Evolutionary conservation across 2,329 filamentous ascomycete genomes (phyloP).

Genomic region (Nannizzia gypsea): DNA sequence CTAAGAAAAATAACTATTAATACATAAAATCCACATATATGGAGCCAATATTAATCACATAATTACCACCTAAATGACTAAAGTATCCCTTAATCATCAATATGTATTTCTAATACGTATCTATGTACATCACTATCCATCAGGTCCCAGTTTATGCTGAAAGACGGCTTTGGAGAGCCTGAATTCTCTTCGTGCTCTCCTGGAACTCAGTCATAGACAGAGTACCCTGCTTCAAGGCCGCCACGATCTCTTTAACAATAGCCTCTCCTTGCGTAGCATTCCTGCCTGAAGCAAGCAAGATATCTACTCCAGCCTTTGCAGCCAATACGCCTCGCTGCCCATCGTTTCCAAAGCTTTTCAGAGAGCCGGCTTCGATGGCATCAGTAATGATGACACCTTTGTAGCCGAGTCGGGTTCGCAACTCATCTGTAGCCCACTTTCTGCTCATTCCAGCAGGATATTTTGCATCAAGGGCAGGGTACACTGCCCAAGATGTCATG

Average conservation of each 20-base stretch:
- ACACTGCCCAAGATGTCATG: constrained; percentile 25
- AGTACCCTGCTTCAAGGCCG: constrained; percentile 1
- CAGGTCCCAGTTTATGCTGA: not conserved
- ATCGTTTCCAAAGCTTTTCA: constrained; percentile 19
- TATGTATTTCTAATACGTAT: not conserved
- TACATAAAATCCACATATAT: too few relatives aligned
- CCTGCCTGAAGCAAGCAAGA: constrained; percentile 20
- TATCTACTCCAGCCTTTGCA: constrained; percentile 22
- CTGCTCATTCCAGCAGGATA: constrained; percentile 22
- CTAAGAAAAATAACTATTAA: not conserved
- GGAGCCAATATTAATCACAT: not conserved
- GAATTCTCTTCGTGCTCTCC: not conserved
- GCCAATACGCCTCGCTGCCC: constrained; percentile 18
- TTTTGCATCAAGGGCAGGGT: constrained; percentile 20
- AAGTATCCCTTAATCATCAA: not conserved
- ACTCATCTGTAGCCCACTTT: constrained; percentile 20
- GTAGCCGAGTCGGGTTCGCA: constrained; percentile 20
- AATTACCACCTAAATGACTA: not conserved
- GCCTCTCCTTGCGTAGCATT: constrained; percentile 22
- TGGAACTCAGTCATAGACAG: constrained; percentile 5
- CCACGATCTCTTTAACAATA: constrained; percentile 16
- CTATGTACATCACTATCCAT: not conserved
- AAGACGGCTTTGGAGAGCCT: not conserved
- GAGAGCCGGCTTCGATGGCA: constrained; percentile 22
- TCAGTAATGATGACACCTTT: constrained; percentile 23